Evolutionary conservation across 768 basidiomycete genomes (phyloP).

Genomic region (Tylopilus rubrobrunneus): DNA sequence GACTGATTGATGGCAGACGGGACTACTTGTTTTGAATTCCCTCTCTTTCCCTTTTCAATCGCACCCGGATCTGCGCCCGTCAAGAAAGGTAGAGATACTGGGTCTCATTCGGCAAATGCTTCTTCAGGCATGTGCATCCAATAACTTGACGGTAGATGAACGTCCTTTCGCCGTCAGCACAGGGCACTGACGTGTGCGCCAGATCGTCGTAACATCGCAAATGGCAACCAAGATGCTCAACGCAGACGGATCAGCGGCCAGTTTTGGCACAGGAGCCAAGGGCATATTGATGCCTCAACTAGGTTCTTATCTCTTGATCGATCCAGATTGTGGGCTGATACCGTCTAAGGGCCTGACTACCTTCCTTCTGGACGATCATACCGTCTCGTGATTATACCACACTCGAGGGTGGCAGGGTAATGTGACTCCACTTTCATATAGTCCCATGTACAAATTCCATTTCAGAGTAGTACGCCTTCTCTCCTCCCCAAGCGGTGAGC

Average conservation of each 20-base stretch:
- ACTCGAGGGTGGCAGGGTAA: slow-evolving; percentile 39
- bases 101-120: slow-evolving; percentile 52
- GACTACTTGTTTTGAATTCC: slow-evolving; percentile 62
- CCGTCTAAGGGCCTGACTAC: slow-evolving; percentile 32
- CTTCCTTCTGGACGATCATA: slow-evolving; percentile 43
- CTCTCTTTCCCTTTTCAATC: slow-evolving; percentile 66
- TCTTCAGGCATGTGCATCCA: slow-evolving; percentile 43
- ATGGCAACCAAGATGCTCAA: slow-evolving; percentile 65
- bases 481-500: slow-evolving; percentile 31
- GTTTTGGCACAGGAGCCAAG: slow-evolving; percentile 58
- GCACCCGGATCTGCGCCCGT: slow-evolving; percentile 34
- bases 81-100: slow-evolving; percentile 42
- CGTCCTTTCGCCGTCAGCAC: background rate
- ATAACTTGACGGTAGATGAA: slow-evolving; percentile 45
- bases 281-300: slow-evolving; percentile 67
- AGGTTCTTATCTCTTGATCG: slow-evolving; percentile 36
- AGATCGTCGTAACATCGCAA: slow-evolving; percentile 64
- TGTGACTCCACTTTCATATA: slow-evolving; percentile 19
- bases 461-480: slow-evolving; percentile 39
- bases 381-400: slow-evolving; percentile 41
- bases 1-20: slow-evolving; percentile 33
- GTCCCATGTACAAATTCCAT: slow-evolving; percentile 13
- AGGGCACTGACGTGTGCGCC: slow-evolving; percentile 6
- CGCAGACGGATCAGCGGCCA: slow-evolving; percentile 60
- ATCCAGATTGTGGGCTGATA: slow-evolving; percentile 5